Evolutionary conservation across 2,329 filamentous ascomycete genomes (phyloP).

Genomic region (Alternaria infectoria): DNA sequence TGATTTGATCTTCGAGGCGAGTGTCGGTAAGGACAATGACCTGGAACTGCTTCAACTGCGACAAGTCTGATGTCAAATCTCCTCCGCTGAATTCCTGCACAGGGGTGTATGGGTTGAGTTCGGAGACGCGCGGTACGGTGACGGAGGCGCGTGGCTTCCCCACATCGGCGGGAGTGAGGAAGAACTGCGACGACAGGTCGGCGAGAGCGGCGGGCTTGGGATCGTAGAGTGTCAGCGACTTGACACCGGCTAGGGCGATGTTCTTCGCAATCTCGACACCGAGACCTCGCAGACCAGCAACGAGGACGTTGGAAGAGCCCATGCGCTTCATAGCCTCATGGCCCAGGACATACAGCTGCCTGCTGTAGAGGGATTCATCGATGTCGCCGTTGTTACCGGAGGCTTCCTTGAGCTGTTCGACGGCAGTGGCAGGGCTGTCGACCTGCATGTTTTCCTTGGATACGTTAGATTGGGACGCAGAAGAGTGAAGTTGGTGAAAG

Average conservation of each 20-base stretch:
- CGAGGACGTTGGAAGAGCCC: slow-evolving; percentile 91
- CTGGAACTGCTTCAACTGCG: slow-evolving; percentile 88
- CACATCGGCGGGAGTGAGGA: slow-evolving; percentile 85
- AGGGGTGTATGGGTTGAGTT: slow-evolving; percentile 96
- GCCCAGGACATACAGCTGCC: slow-evolving; percentile 74
- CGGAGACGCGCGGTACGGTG: slow-evolving; percentile 86
- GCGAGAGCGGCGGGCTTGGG: slow-evolving; percentile 81
- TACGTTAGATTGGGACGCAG: slow-evolving; percentile 9
- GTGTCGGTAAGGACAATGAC: slow-evolving; percentile 89
- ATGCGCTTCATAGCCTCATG: slow-evolving; percentile 97
- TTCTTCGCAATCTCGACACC: slow-evolving; percentile 99
- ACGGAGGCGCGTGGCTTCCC: slow-evolving; percentile 89
- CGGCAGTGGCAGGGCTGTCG: slow-evolving; percentile 63
- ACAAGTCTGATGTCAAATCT: slow-evolving; percentile 76
- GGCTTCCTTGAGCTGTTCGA: slow-evolving; percentile 64
- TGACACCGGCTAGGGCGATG: slow-evolving; percentile 95
- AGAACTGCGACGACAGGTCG: slow-evolving; percentile 97
- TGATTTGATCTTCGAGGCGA: slow-evolving; percentile 78
- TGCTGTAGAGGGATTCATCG: slow-evolving; percentile 71
- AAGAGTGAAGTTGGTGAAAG: slow-evolving; percentile 1
- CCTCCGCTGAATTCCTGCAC: slow-evolving; percentile 72
- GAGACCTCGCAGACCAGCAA: slow-evolving; percentile 89
- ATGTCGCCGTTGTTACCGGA: slow-evolving; percentile 62
- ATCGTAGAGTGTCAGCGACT: slow-evolving; percentile 93
- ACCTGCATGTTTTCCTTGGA: slow-evolving; percentile 67